phyloP scores from a whole-genome alignment of 2,329 filamentous ascomycete species.

The Xylariaceae sp. region DNA sequence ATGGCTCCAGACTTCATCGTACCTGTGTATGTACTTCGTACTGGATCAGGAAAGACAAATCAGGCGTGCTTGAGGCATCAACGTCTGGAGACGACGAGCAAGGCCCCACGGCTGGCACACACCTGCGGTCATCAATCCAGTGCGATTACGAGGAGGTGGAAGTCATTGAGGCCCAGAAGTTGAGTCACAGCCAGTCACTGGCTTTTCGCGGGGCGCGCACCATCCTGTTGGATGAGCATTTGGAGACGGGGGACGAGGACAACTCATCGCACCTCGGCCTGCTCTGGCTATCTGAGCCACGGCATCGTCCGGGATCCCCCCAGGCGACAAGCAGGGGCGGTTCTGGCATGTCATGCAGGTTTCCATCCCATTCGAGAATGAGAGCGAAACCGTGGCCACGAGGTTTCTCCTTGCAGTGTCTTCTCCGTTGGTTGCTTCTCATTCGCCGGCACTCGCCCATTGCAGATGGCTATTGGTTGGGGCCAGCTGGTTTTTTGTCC shows the following conservation, averaged over 20 bases:
- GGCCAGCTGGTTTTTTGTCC: slow-evolving; percentile 3
- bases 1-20: neutral
- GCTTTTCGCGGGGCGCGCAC: slow-evolving; percentile 27
- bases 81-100: slow-evolving; percentile 3
- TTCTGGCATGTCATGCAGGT: slow-evolving; percentile 14
- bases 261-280: slow-evolving; percentile 29
- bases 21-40: slow-evolving; percentile 5
- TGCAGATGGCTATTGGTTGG: neutral
- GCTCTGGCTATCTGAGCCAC: slow-evolving; percentile 14
- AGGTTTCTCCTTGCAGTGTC: slow-evolving; percentile 21
- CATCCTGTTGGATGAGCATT: slow-evolving; percentile 24
- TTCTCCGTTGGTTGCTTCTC: slow-evolving; percentile 9
- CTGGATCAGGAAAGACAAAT: slow-evolving; percentile 9
- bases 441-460: slow-evolving; percentile 5
- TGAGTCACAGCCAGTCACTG: slow-evolving; percentile 27
- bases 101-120: slow-evolving; percentile 2
- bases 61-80: slow-evolving; percentile 11
- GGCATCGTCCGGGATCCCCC: slow-evolving; percentile 18
- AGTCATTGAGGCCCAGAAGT: slow-evolving; percentile 15
- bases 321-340: slow-evolving; percentile 12
- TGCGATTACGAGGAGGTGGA: slow-evolving; percentile 23
- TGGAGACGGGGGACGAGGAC: slow-evolving; percentile 25
- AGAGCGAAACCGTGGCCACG: slow-evolving; percentile 19
- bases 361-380: slow-evolving; percentile 11
- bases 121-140: slow-evolving; percentile 14